Conservation (phyloP, 1,284 basidiomycete species). For the Moniliophthora roreri region DNA sequence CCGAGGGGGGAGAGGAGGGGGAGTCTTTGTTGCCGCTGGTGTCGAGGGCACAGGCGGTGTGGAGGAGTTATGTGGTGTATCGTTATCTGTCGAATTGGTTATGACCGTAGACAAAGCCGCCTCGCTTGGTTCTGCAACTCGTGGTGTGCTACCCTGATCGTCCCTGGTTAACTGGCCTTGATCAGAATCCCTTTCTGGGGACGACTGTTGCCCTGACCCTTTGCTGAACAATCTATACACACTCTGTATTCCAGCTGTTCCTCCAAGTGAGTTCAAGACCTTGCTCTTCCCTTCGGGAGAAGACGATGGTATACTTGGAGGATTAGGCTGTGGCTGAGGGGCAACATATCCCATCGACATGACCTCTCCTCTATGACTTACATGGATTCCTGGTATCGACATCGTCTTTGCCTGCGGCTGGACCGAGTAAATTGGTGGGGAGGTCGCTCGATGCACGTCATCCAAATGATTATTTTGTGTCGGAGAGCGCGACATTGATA, state of each 20-base stretch:
- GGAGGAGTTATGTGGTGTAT: not conserved
- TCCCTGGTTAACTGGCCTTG: not conserved
- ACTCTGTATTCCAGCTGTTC: constrained; percentile 48
- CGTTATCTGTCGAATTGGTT: not conserved
- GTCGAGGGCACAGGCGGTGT: not conserved
- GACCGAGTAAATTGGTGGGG: constrained; percentile 25
- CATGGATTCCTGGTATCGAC: constrained; percentile 81
- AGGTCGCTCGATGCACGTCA: constrained; percentile 21
- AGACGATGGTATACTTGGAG: constrained; percentile 36
- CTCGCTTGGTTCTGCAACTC: constrained; percentile 1
- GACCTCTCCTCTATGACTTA: constrained; percentile 72
- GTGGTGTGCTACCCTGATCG: not conserved
- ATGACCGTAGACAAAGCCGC: constrained; percentile 4
- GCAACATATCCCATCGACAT: constrained; percentile 77
- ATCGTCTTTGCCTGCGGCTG: constrained; percentile 75
- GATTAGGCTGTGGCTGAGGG: constrained; percentile 39
- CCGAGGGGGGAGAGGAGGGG: not conserved
- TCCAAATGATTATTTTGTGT: constrained; percentile 19
- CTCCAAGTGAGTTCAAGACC: constrained; percentile 7
- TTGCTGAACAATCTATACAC: constrained; percentile 72
- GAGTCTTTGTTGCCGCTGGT: not conserved
- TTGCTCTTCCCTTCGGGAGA: constrained; percentile 7
- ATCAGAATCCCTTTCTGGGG: not conserved
- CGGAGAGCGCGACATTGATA: constrained; percentile 16
- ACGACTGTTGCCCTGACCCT: constrained; percentile 24